Evolutionary conservation across 2,329 filamentous ascomycete species (phyloP).

Genomic region (Trichophyton rubrum): DNA sequence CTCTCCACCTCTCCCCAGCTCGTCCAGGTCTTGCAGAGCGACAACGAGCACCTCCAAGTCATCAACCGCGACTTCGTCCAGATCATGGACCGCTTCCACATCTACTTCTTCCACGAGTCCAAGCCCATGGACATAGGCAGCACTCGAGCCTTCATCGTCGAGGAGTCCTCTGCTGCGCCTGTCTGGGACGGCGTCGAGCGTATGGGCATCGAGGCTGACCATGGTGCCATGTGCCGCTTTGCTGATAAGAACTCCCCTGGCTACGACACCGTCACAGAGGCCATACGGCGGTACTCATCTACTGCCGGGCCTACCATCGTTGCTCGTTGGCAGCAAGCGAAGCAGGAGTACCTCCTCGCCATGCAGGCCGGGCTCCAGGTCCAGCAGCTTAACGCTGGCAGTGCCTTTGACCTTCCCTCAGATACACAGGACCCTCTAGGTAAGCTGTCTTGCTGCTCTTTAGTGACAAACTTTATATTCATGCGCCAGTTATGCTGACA

Average conservation of each 20-base stretch:
- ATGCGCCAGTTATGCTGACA: not conserved
- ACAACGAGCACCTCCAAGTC: constrained; percentile 61
- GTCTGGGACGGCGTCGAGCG: constrained; percentile 57
- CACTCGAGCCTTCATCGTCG: constrained; percentile 53
- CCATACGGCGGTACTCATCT: constrained; percentile 34
- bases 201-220: constrained; percentile 63
- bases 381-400: not conserved
- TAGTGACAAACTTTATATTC: not conserved
- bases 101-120: constrained; percentile 67
- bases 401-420: constrained; percentile 2
- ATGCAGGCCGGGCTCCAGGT: constrained; percentile 22
- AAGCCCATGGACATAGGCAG: constrained; percentile 57
- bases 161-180: constrained; percentile 56
- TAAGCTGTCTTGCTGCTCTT: not conserved
- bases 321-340: constrained; percentile 49
- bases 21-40: constrained; percentile 56
- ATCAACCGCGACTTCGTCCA: constrained; percentile 64
- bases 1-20: constrained; percentile 57
- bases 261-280: constrained; percentile 44
- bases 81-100: constrained; percentile 56
- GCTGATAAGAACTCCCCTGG: constrained; percentile 52
- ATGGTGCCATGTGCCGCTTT: constrained; percentile 62
- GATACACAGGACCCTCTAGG: constrained; percentile 8
- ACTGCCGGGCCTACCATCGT: constrained; percentile 44
- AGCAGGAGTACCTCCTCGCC: constrained; percentile 27